A percentile compares a stretch with the other conserved stretches of the same genome.
Conservation (phyloP, 2,329 filamentous ascomycete species). For the Sclerotinia trifoliorum region DNA sequence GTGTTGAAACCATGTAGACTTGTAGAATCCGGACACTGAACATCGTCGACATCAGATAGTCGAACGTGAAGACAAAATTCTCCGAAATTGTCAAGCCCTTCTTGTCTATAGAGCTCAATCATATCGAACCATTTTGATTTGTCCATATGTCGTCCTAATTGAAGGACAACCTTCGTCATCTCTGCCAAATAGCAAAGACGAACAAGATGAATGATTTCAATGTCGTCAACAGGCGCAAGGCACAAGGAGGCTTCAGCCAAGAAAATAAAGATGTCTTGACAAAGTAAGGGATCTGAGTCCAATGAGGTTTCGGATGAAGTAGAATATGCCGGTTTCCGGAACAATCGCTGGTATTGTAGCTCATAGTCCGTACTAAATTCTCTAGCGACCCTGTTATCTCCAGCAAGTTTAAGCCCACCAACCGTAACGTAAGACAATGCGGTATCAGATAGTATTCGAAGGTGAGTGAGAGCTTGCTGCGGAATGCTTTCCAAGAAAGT, state of each 20-base stretch:
- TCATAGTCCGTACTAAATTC: conserved; percentile 69
- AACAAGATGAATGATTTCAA: conserved; percentile 77
- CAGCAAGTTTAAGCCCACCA: conserved; percentile 62
- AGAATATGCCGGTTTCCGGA: conserved; percentile 42
- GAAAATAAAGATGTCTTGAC: conserved; percentile 74
- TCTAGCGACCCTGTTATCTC: conserved; percentile 59
- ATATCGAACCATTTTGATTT: conserved; percentile 48
- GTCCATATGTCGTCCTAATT: conserved; percentile 56
- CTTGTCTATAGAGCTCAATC: conserved; percentile 23
- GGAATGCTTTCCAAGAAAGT: conserved; percentile 82
- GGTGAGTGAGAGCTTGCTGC: conserved; percentile 77
- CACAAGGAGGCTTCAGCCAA: conserved; percentile 75
- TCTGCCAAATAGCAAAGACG: conserved; percentile 88
- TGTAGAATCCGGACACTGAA: conserved; percentile 49
- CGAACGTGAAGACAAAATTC: conserved; percentile 33
- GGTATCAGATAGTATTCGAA: conserved; percentile 86
- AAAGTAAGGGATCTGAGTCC: conserved; percentile 55
- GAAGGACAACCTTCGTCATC: conserved; percentile 74
- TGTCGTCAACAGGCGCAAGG: conserved; percentile 62
- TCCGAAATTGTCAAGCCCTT: conserved; percentile 28
- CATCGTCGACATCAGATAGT: conserved; percentile 20
- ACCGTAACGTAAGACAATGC: conserved; percentile 80
- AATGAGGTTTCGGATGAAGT: not conserved
- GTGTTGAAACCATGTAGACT: conserved; percentile 55
- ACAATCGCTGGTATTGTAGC: conserved; percentile 73